A percentile compares a stretch with the other conserved stretches of the same genome.
These are phyloP conservation scores for Penicillium sp. DNA, from an alignment of 2,329 filamentous ascomycete genomes.

Conservation along the genomic window DNA sequence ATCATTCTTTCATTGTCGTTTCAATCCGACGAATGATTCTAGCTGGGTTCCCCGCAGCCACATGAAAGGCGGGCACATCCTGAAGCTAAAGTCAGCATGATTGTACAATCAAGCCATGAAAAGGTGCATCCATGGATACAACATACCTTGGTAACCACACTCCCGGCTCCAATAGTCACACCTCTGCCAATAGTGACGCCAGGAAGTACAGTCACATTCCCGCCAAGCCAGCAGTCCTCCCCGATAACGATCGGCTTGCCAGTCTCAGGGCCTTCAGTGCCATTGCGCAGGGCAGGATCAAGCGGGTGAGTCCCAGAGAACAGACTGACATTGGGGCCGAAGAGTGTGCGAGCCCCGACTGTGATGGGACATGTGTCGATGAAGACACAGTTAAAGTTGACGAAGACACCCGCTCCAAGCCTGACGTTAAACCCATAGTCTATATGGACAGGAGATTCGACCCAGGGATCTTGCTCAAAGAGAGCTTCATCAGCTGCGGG, in stretches of 20 bases:
- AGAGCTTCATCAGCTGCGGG: conserved; percentile 64
- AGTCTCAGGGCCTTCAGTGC: conserved; percentile 70
- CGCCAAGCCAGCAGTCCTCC: conserved; percentile 79
- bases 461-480: conserved; percentile 65
- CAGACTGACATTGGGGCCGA: conserved; percentile 76
- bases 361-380: conserved; percentile 74
- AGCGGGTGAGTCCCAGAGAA: conserved; percentile 75
- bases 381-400: conserved; percentile 74
- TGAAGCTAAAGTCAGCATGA: not conserved
- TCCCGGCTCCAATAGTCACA: conserved; percentile 72
- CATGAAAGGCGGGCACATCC: conserved; percentile 46
- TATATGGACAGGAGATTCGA: conserved; percentile 67
- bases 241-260: conserved; percentile 74
- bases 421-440: conserved; percentile 78
- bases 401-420: conserved; percentile 68
- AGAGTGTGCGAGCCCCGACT: conserved; percentile 73
- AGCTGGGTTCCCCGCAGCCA: conserved; percentile 45
- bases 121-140: too few relatives aligned
- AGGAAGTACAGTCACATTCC: conserved; percentile 68
- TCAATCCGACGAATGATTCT: conserved; percentile 42
- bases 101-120: not conserved
- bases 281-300: conserved; percentile 72
- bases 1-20: conserved; percentile 32
- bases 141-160: conserved; percentile 72
- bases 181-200: conserved; percentile 78